A percentile compares a stretch with the other conserved stretches of the same genome.
Evolutionary conservation across 2,329 filamentous ascomycete genomes (phyloP).

Genomic region (Nothophaeocryptopus gaeumannii): DNA sequence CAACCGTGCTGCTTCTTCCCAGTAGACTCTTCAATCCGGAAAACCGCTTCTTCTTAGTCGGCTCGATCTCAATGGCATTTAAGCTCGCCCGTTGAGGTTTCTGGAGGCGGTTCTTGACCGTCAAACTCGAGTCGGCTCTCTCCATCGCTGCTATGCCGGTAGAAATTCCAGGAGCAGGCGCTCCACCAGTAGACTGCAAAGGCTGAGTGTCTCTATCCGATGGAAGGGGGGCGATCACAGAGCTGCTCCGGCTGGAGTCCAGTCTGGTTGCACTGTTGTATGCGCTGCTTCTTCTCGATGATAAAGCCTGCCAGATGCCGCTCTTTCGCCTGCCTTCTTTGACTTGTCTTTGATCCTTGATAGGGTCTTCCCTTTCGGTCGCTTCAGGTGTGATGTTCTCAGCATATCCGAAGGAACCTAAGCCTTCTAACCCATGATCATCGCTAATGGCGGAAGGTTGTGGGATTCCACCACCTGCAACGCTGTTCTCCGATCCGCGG

Average conservation of each 20-base stretch:
- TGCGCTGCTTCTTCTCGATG: slow-evolving; percentile 5
- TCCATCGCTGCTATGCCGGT: neutral
- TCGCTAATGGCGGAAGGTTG: slow-evolving; percentile 17
- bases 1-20: slow-evolving; percentile 36
- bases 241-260: slow-evolving; percentile 3
- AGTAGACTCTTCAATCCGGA: slow-evolving; percentile 46
- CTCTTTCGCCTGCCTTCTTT: slow-evolving; percentile 9
- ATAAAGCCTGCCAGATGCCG: slow-evolving; percentile 26
- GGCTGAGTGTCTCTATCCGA: too few relatives aligned
- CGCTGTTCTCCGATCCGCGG: too few relatives aligned
- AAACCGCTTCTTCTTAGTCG: slow-evolving; percentile 44
- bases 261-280: slow-evolving; percentile 7
- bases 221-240: too few relatives aligned
- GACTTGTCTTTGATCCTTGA: too few relatives aligned
- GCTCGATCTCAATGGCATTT: slow-evolving; percentile 22
- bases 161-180: neutral
- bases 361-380: too few relatives aligned
- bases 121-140: neutral
- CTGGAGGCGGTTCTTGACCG: slow-evolving; percentile 24
- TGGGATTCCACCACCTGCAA: neutral
- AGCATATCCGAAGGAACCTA: too few relatives aligned
- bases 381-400: too few relatives aligned
- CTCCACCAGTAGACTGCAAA: too few relatives aligned
- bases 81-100: slow-evolving; percentile 33
- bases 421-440: slow-evolving; percentile 22